Evolutionary conservation across 805 yeast genomes (phyloP).

Genomic region (Saturnispora serradocipensis): DNA sequence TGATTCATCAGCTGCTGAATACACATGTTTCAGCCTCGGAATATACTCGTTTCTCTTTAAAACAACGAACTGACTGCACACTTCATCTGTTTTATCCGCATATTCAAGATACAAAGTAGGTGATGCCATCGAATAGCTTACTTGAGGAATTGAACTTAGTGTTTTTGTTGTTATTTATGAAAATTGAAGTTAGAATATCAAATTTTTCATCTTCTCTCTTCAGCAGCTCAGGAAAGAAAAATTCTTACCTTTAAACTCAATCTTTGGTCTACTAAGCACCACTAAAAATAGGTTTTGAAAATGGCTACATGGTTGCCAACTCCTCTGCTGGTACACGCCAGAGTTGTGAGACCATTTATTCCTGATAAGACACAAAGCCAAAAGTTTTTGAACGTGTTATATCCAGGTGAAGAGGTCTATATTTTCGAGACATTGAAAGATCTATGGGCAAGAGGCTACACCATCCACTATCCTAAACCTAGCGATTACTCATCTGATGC

Average conservation of each 20-base stretch:
- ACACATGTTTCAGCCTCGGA: slow-evolving; percentile 53
- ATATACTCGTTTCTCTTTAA: slow-evolving; percentile 56
- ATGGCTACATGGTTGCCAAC: slow-evolving; percentile 5
- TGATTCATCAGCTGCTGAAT: slow-evolving; percentile 56
- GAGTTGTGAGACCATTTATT: not conserved
- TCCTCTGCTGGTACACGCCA: not conserved
- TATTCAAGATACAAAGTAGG: slow-evolving; percentile 21
- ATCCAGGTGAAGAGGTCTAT: slow-evolving; percentile 12
- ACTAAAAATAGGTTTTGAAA: no score
- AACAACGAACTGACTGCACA: slow-evolving; percentile 45
- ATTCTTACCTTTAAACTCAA: not conserved
- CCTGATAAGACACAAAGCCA: not conserved
- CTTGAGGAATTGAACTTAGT: not conserved
- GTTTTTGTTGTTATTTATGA: not conserved
- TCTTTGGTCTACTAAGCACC: not conserved
- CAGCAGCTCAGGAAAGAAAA: not conserved
- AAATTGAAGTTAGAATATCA: not conserved
- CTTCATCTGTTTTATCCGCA: slow-evolving; percentile 61
- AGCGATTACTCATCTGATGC: slow-evolving; percentile 56
- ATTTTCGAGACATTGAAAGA: slow-evolving; percentile 11
- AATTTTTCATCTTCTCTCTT: not conserved
- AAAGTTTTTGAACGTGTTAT: slow-evolving; percentile 7
- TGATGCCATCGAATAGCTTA: not conserved
- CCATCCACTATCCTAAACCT: slow-evolving; percentile 59
- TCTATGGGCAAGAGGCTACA: slow-evolving; percentile 77